Evolutionary conservation across 176 grass and related monocot genomes (phyloP), one percentile per base, ranked within the genome.

Genomic region (Oryza nivara): DNA sequence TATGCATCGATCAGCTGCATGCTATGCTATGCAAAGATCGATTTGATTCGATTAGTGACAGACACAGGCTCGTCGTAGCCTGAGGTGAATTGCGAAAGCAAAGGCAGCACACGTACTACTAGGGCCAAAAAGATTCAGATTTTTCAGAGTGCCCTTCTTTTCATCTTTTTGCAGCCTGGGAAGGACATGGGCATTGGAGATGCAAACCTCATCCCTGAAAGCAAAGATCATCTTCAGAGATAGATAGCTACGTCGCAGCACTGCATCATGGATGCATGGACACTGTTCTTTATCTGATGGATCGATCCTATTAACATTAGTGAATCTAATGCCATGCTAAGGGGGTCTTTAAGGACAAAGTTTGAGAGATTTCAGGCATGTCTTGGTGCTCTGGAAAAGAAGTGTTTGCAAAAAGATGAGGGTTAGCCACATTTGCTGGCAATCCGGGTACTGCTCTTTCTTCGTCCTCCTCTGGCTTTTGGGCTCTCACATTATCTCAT

Each of bases 221-320:
- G 58, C 58, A 63, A 63, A 63, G 58, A 63, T 63, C 58, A 63
- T 63, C 58, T 63, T n/a, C 58, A 63, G 58, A 63, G 58, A n/a
- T 63, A 63, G 58, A n/a, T 63, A 63, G 58, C 58, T 63, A 40
- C 38, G 38, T 40, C 5, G 20, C 19, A 7, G 16, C 15, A 48
- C 11, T 17, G 48, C 48, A 51, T 16, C 16, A 17, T 23, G 58
- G 8, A 63, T 23, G 58, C 7, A 8, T 23, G 58, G 7, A 20
- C 56, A 61, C 3, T 10, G 58, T 63, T 63, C 8, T 63, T 23
- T 23, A 3, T 23, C 8, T 63, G 20, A 63, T 63, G 19, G 58
- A 23, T 23, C 22, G 58, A 63, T 63, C 58, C 58, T 63, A 16
- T 17, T 16, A 20, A 23, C 58, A 63, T 63, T 63, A 23, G 58